phyloP scores from a whole-genome alignment of 495 filamentous ascomycete genomes.

The Aspergillus egyptiacus region DNA sequence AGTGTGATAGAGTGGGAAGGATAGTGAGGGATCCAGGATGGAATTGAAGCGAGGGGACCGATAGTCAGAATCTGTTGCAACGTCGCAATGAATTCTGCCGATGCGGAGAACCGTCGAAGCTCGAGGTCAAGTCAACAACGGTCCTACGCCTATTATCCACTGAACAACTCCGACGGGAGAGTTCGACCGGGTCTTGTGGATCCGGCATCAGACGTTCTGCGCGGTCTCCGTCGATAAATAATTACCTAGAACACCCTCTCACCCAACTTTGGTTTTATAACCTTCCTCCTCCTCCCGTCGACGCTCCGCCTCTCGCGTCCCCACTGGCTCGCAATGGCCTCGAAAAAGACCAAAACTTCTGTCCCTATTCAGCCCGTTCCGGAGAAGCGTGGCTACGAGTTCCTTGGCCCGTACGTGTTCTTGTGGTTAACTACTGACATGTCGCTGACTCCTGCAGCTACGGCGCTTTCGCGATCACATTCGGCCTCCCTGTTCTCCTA shows the following conservation, averaged over 20 bases:
- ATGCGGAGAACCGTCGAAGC: slow-evolving; percentile 10
- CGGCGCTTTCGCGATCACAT: slow-evolving; percentile 66
- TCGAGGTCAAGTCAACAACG: too few species aligned
- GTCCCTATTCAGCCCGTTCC: slow-evolving; percentile 34
- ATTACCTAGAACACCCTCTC: neutral
- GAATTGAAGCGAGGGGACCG: slow-evolving; percentile 3
- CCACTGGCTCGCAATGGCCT: slow-evolving; percentile 20
- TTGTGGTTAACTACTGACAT: slow-evolving; percentile 8
- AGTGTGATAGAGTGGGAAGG: slow-evolving; percentile 18
- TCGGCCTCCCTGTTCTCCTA: slow-evolving; percentile 68
- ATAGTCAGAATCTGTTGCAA: slow-evolving; percentile 11
- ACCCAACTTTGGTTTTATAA: neutral
- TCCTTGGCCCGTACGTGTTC: slow-evolving; percentile 72
- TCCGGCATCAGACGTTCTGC: slow-evolving; percentile 6
- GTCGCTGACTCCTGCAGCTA: slow-evolving; percentile 41
- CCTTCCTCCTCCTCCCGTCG: neutral
- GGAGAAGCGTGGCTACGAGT: slow-evolving; percentile 65
- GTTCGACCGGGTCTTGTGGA: slow-evolving; percentile 1
- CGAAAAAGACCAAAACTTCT: slow-evolving; percentile 24
- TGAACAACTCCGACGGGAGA: too few species aligned
- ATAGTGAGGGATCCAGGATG: slow-evolving; percentile 1
- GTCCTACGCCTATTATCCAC: too few species aligned
- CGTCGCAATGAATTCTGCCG: slow-evolving; percentile 13
- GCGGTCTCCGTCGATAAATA: neutral
- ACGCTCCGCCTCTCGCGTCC: neutral